phyloP scores from a whole-genome alignment of 1,284 basidiomycete genomes.

The Irpex sp. region DNA sequence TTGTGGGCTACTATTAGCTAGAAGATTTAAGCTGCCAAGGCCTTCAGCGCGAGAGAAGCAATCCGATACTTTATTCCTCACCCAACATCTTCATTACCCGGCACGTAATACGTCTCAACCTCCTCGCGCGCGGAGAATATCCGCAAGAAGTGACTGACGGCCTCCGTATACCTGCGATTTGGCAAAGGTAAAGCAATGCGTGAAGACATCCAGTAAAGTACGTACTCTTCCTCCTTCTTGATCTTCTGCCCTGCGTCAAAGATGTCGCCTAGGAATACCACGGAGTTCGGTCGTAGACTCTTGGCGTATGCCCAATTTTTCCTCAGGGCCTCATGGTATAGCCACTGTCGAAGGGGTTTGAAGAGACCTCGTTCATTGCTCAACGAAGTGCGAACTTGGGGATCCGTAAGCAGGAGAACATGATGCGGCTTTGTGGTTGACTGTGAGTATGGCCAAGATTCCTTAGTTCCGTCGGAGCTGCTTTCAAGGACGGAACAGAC shows the following conservation, averaged over 20 bases:
- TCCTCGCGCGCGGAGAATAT: constrained; percentile 47
- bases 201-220: constrained; percentile 13
- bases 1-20: constrained; percentile 5
- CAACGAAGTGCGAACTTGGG: constrained; percentile 61
- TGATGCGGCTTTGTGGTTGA: constrained; percentile 35
- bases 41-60: constrained; percentile 12
- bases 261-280: constrained; percentile 82
- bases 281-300: constrained; percentile 57
- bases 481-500: constrained; percentile 13
- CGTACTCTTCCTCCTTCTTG: constrained; percentile 61
- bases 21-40: constrained; percentile 18
- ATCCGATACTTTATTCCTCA: constrained; percentile 27
- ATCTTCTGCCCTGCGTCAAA: constrained; percentile 62
- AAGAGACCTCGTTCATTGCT: constrained; percentile 37
- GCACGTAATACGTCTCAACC: constrained; percentile 59
- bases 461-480: constrained; percentile 1
- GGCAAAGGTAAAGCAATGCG: constrained; percentile 1
- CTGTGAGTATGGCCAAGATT: not conserved
- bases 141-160: constrained; percentile 53
- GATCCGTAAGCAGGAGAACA: constrained; percentile 71
- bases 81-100: constrained; percentile 86
- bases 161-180: constrained; percentile 52
- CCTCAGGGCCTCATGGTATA: constrained; percentile 66
- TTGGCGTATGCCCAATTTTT: constrained; percentile 71
- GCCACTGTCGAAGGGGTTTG: constrained; percentile 40